These are phyloP conservation scores for Mediolabrus comicus DNA, from an alignment of 108 stramenopile genomes.

Conservation along the genomic window DNA sequence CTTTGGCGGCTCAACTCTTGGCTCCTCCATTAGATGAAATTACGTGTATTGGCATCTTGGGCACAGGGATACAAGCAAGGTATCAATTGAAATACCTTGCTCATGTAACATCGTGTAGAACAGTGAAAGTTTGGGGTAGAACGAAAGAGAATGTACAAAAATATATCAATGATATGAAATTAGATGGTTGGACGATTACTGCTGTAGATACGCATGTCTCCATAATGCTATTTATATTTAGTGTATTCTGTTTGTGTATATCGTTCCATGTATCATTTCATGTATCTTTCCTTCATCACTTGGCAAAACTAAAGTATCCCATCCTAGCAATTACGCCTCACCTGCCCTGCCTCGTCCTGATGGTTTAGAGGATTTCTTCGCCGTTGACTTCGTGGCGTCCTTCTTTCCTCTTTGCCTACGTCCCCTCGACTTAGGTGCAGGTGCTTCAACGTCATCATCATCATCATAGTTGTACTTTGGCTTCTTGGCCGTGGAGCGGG, in stretches of 20 bases:
- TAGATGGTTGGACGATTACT: constrained; percentile 57
- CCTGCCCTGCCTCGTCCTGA: too few relatives aligned
- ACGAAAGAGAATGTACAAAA: constrained; percentile 32
- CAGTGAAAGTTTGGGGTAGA: constrained; percentile 59
- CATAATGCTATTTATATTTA: too few relatives aligned
- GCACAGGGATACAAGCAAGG: constrained; percentile 69
- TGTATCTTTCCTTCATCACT: too few relatives aligned
- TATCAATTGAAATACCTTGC: constrained; percentile 59
- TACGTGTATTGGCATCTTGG: constrained; percentile 57
- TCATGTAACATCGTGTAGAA: constrained; percentile 51
- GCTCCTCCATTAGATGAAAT: constrained; percentile 18
- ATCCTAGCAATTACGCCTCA: too few relatives aligned
- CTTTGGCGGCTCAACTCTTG: constrained; percentile 55
- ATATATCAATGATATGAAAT: constrained; percentile 46
- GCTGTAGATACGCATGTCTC: constrained; percentile 5
- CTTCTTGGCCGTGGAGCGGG: constrained; percentile 33
- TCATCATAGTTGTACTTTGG: constrained; percentile 35
- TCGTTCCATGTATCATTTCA: too few relatives aligned
- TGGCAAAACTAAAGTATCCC: too few relatives aligned
- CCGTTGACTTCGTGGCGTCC: too few relatives aligned
- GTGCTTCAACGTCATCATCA: too few relatives aligned
- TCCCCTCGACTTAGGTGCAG: too few relatives aligned
- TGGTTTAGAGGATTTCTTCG: too few relatives aligned
- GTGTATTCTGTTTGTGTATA: too few relatives aligned
- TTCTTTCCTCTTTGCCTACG: too few relatives aligned